These are phyloP conservation scores for Styphnolobium japonicum DNA, from an alignment of 306 rosid species.

Conservation along the genomic window DNA sequence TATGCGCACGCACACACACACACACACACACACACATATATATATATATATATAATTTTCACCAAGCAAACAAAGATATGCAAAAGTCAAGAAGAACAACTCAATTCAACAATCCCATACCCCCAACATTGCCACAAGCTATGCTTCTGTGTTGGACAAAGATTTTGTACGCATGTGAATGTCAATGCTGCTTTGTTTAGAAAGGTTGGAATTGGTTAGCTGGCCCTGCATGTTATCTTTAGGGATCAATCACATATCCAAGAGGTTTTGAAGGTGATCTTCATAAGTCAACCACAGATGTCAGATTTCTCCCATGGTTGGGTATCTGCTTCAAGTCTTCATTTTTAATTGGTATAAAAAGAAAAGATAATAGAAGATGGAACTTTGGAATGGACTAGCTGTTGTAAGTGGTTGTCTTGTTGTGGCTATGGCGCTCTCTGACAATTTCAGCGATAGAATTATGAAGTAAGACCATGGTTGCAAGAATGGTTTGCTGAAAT, in stretches of 20 bases:
- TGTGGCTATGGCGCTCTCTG: background rate
- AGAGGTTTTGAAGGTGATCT: slow-evolving; percentile 30
- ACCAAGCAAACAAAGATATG: too few relatives aligned
- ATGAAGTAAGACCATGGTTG: too few relatives aligned
- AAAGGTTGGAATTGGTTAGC: background rate
- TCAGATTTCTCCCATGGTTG: slow-evolving; percentile 14
- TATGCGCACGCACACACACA: too few relatives aligned
- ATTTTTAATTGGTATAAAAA: background rate
- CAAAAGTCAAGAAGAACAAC: slow-evolving; percentile 23
- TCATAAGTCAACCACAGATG: slow-evolving; percentile 34
- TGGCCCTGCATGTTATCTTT: background rate
- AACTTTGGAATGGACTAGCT: background rate
- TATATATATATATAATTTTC: too few relatives aligned
- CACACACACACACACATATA: too few relatives aligned
- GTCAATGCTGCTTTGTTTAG: background rate
- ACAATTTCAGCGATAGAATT: background rate
- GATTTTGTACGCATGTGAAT: slow-evolving; percentile 8
- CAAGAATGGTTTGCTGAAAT: too few relatives aligned
- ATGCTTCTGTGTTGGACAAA: background rate
- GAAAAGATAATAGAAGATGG: background rate
- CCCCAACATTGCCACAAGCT: background rate
- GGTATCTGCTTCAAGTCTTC: background rate
- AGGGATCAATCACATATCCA: slow-evolving; percentile 36
- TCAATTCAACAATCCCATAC: background rate
- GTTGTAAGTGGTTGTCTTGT: background rate